These are phyloP conservation scores for Fusarium robinianum DNA, from an alignment of 2,329 filamentous ascomycete genomes.

Conservation along the genomic window DNA sequence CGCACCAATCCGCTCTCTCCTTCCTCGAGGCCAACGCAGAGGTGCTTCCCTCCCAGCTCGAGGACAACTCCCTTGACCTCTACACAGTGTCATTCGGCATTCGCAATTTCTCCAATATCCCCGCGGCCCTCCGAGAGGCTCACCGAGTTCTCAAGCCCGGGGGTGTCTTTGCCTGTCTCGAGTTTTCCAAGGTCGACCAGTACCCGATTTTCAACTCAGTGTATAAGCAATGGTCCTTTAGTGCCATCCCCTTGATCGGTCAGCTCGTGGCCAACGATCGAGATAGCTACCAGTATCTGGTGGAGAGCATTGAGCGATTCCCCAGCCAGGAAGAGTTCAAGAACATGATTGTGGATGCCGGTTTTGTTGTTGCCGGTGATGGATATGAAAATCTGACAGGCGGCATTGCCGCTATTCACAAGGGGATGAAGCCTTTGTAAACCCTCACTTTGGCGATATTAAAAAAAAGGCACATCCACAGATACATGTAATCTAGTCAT, in stretches of 20 bases:
- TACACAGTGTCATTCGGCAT: slow-evolving; percentile 99
- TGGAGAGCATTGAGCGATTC: slow-evolving; percentile 96
- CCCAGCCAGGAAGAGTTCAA: slow-evolving; percentile 84
- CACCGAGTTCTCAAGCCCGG: slow-evolving; percentile 89
- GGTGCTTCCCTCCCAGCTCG: slow-evolving; percentile 64
- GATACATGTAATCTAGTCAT: slow-evolving; percentile 32
- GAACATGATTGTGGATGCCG: slow-evolving; percentile 80
- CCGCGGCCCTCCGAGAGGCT: slow-evolving; percentile 79
- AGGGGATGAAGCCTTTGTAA: slow-evolving; percentile 82
- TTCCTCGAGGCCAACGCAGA: slow-evolving; percentile 95
- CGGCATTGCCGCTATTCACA: slow-evolving; percentile 94
- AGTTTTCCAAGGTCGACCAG: slow-evolving; percentile 84
- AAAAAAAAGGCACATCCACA: no score
- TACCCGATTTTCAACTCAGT: slow-evolving; percentile 78
- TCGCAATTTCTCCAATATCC: slow-evolving; percentile 93
- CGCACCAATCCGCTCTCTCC: slow-evolving; percentile 61
- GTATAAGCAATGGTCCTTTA: slow-evolving; percentile 96
- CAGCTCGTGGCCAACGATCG: slow-evolving; percentile 92
- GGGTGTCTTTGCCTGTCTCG: slow-evolving; percentile 93
- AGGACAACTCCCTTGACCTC: slow-evolving; percentile 77
- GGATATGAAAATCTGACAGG: slow-evolving; percentile 91
- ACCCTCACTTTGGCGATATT: no score
- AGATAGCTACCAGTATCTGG: slow-evolving; percentile 97
- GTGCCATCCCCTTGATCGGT: slow-evolving; percentile 91
- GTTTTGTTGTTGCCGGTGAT: slow-evolving; percentile 80